Evolutionary conservation across 2,329 filamentous ascomycete genomes (phyloP).

Genomic region (Epichloe sylvatica): DNA sequence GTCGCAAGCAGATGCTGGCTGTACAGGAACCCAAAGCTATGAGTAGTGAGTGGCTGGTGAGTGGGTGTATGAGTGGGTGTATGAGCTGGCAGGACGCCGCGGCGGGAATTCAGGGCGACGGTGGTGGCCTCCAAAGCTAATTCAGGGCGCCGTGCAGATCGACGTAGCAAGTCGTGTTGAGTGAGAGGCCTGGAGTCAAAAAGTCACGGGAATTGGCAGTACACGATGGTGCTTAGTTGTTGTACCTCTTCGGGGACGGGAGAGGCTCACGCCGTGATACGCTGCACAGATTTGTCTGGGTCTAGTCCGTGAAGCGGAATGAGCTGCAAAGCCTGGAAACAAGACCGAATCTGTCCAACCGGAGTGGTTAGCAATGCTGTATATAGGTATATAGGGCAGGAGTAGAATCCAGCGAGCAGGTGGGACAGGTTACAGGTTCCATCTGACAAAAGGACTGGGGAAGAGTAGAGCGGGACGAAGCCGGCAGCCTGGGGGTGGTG

Average conservation of each 20-base stretch:
- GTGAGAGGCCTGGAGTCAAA: not conserved
- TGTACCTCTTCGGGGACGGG: not conserved
- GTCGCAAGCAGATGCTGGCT: slow-evolving; percentile 29
- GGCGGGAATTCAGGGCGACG: slow-evolving; percentile 15
- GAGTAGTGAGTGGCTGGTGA: slow-evolving; percentile 39
- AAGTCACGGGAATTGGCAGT: not conserved
- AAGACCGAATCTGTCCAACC: slow-evolving; percentile 20
- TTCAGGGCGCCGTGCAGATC: slow-evolving; percentile 46
- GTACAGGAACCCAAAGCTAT: slow-evolving; percentile 39
- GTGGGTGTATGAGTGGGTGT: slow-evolving; percentile 41
- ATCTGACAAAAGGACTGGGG: not conserved
- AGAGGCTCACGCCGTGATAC: slow-evolving; percentile 2
- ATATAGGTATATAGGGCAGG: slow-evolving; percentile 20
- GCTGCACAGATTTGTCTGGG: slow-evolving; percentile 8
- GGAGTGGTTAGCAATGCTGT: slow-evolving; percentile 21
- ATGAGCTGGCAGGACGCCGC: slow-evolving; percentile 42
- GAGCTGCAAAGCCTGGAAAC: slow-evolving; percentile 9
- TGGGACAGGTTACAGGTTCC: not conserved
- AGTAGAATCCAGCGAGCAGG: slow-evolving; percentile 11
- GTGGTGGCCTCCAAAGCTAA: slow-evolving; percentile 33
- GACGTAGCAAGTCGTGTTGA: slow-evolving; percentile 24
- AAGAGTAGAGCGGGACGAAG: slow-evolving; percentile 3
- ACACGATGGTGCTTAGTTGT: not conserved
- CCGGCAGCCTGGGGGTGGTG: slow-evolving; percentile 14
- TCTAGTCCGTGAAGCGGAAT: slow-evolving; percentile 7